Evolutionary conservation across 1,139 yeast species (phyloP), one percentile per base, ranked within the genome.

Genomic region (Saccharomyces hybrid): DNA sequence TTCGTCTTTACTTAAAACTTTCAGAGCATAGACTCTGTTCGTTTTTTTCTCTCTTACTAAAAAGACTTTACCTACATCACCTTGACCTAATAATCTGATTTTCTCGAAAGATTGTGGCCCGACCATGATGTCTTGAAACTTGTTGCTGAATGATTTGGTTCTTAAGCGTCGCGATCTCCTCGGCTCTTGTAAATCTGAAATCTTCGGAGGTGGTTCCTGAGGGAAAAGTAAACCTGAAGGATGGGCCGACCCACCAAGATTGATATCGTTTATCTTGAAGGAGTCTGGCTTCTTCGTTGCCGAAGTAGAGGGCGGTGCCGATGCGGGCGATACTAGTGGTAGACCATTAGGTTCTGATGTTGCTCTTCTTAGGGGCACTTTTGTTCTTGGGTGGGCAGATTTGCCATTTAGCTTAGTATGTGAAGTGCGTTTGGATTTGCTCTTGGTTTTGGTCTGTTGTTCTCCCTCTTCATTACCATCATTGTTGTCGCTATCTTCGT

Each of bases 1-100:
- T 69, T 93, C 99, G 63, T 84, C 82, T 68, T 95, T 95, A 68
- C 83, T 84, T 56, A 93, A 76, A 3, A 93, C 90, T 67, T 95
- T 95, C 91, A 95, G 86, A 9, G 99, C 99, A 69, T 85, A 93
- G 30, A 91, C 72, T 62, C 83, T 82, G 62, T 84, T 82, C 2
- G 91, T 77, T 49, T 77, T 75, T 69, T 86, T 88, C 65, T 95
- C 97, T 55, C 88, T 80, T 4, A 93, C 99, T 48, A 95, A 74
- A 64, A 86, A 95, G 23, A 95, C 99, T 69, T 90, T 90, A 4
- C 99, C 99, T 47, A 95, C 99, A 66, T 95, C 99, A 52, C 99
- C 99, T 67, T 89, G 89, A 4, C 99, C 99, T 54, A 95, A 75
- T 31, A 93, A 73, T 61, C 89, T 82, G 56, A 95, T 81, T 68